phyloP scores from a whole-genome alignment of 805 yeast genomes.

The Candida peoriensis region DNA sequence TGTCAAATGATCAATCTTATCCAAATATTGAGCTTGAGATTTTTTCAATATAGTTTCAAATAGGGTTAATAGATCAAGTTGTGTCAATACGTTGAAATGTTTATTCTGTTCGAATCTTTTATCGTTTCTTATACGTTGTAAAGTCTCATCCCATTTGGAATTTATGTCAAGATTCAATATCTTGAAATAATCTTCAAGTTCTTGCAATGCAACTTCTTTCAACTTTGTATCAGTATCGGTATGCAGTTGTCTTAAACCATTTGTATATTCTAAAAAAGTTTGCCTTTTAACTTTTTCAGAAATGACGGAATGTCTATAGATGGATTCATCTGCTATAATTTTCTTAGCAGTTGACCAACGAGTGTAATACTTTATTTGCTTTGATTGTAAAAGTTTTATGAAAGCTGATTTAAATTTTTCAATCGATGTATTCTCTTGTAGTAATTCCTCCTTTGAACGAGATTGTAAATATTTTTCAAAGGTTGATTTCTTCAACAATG shows the following conservation, averaged over 20 bases:
- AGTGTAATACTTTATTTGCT: slow-evolving; percentile 48
- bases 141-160: slow-evolving; percentile 18
- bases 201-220: slow-evolving; percentile 45
- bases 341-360: slow-evolving; percentile 58
- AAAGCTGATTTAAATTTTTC: slow-evolving; percentile 57
- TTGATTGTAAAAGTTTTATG: slow-evolving; percentile 38
- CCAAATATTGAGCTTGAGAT: slow-evolving; percentile 22
- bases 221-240: slow-evolving; percentile 21
- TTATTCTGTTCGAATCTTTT: slow-evolving; percentile 53
- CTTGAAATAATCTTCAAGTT: slow-evolving; percentile 46
- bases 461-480: slow-evolving; percentile 63
- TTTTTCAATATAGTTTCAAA: slow-evolving; percentile 35
- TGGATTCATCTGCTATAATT: slow-evolving; percentile 58
- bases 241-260: slow-evolving; percentile 29
- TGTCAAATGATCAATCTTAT: slow-evolving; percentile 22
- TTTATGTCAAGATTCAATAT: slow-evolving; percentile 24
- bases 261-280: slow-evolving; percentile 48
- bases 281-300: slow-evolving; percentile 52
- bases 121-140: slow-evolving; percentile 28
- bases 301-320: slow-evolving; percentile 54
- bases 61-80: slow-evolving; percentile 54
- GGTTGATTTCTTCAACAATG: slow-evolving; percentile 50
- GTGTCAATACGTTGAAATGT: slow-evolving; percentile 46
- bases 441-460: slow-evolving; percentile 43
- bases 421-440: slow-evolving; percentile 46